Percentiles rank a stretch among this genome's conserved stretches.
These are phyloP conservation scores for Sistotremastrum suecicum DNA, from an alignment of 768 basidiomycete genomes.

Conservation along the genomic window DNA sequence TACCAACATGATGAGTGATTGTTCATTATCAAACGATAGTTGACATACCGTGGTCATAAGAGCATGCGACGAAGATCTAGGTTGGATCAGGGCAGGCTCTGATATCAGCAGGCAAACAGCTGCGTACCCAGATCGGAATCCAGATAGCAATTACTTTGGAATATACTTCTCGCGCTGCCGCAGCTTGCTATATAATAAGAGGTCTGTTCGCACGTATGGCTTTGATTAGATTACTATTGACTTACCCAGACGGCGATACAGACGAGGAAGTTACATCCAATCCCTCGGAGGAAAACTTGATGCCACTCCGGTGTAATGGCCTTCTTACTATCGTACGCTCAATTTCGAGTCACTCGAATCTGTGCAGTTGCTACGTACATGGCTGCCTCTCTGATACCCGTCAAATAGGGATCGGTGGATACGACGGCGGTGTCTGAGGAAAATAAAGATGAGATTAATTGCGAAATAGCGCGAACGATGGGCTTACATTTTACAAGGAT, in stretches of 20 bases:
- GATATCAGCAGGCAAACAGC: too few relatives aligned
- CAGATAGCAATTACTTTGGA: conserved; percentile 57
- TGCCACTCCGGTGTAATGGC: conserved; percentile 54
- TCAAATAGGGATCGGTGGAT: conserved; percentile 40
- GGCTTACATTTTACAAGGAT: conserved; percentile 49
- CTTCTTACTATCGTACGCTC: conserved; percentile 31
- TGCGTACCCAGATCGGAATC: conserved; percentile 63
- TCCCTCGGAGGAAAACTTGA: conserved; percentile 59
- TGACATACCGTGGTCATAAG: conserved; percentile 51
- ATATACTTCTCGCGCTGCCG: conserved; percentile 49
- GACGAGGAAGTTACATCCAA: conserved; percentile 69
- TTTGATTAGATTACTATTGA: background rate
- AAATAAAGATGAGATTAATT: conserved; percentile 1
- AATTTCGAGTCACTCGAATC: background rate
- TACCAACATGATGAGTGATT: background rate
- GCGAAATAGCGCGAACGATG: background rate
- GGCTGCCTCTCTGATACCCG: conserved; percentile 39
- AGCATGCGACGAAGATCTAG: conserved; percentile 56
- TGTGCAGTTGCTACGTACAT: conserved; percentile 28
- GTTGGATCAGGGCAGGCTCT: background rate
- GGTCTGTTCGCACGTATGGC: background rate
- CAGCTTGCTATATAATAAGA: conserved; percentile 39
- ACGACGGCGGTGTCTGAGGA: conserved; percentile 43
- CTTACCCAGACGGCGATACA: conserved; percentile 61
- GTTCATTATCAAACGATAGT: background rate